These are phyloP conservation scores for Fomitopsis pinicola DNA, from an alignment of 1,284 basidiomycete species.

Conservation along the genomic window DNA sequence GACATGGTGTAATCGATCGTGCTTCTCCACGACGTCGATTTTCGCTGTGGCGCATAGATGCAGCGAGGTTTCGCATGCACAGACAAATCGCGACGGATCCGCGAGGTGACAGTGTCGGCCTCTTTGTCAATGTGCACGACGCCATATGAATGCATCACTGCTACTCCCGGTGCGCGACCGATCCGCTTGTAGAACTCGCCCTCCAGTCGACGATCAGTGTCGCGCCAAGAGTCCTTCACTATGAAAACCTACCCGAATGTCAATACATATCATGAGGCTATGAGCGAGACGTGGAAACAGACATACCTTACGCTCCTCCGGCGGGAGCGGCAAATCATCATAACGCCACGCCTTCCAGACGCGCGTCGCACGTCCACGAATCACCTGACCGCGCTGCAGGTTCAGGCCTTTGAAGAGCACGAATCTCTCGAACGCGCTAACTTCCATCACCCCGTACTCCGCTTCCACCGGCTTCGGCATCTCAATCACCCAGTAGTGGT, in stretches of 20 bases:
- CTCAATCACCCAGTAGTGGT: neutral
- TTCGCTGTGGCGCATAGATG: neutral
- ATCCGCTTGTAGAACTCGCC: conserved; percentile 7
- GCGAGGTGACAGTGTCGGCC: neutral
- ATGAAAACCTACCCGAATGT: conserved; percentile 3
- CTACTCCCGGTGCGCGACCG: neutral
- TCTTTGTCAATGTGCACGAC: neutral
- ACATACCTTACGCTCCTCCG: conserved; percentile 1
- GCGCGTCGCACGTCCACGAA: conserved; percentile 6
- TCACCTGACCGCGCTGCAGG: conserved; percentile 1
- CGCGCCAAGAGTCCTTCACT: conserved; percentile 9
- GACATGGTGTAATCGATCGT: neutral
- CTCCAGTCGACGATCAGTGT: conserved; percentile 5
- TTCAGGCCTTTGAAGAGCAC: conserved; percentile 3
- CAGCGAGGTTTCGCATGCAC: neutral
- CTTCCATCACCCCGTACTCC: neutral
- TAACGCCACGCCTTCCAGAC: conserved; percentile 10
- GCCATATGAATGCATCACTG: conserved; percentile 2
- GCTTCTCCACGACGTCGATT: neutral
- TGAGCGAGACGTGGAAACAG: neutral
- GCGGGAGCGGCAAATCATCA: conserved; percentile 4
- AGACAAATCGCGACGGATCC: neutral
- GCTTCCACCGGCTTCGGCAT: neutral
- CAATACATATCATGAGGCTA: neutral
- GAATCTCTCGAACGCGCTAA: neutral